phyloP scores from a whole-genome alignment of 2,329 filamentous ascomycete species.

The Talaromyces verruculosus region DNA sequence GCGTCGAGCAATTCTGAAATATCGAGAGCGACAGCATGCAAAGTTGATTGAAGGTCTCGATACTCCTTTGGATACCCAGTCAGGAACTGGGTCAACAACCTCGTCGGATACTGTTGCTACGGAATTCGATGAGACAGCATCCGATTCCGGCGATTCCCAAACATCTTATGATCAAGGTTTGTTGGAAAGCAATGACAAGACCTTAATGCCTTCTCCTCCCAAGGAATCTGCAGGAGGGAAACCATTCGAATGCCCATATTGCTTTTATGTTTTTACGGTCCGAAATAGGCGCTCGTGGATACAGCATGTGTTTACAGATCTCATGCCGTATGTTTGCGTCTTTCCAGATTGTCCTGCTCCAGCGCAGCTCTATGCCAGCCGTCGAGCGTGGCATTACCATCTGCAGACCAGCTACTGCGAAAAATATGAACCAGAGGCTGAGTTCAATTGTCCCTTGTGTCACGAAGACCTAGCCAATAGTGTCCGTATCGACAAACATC shows the following conservation, averaged over 20 bases:
- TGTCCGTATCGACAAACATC: constrained; percentile 20
- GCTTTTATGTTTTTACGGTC: constrained; percentile 36
- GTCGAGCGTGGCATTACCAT: constrained; percentile 25
- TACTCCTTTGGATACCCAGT: background rate
- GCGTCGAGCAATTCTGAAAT: background rate
- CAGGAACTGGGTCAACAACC: background rate
- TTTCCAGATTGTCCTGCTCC: constrained; percentile 29
- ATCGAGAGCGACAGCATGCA: background rate
- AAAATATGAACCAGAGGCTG: background rate
- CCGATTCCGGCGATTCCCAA: background rate
- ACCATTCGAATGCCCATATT: constrained; percentile 8
- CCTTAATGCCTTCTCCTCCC: background rate
- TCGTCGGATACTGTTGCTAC: background rate
- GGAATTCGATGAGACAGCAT: constrained; percentile 8
- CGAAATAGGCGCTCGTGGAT: constrained; percentile 33
- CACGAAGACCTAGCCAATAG: background rate
- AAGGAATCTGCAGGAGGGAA: background rate
- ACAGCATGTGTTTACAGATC: constrained; percentile 42
- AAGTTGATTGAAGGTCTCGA: background rate
- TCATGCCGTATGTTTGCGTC: constrained; percentile 43
- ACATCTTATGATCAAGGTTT: constrained; percentile 5
- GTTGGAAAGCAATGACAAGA: background rate
- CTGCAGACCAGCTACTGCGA: background rate
- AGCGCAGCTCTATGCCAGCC: constrained; percentile 25
- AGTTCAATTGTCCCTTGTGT: constrained; percentile 4